Evolutionary conservation across 768 basidiomycete genomes (phyloP), one percentile per base, ranked within the genome.

Genomic region (Rhodotorula graminis): DNA sequence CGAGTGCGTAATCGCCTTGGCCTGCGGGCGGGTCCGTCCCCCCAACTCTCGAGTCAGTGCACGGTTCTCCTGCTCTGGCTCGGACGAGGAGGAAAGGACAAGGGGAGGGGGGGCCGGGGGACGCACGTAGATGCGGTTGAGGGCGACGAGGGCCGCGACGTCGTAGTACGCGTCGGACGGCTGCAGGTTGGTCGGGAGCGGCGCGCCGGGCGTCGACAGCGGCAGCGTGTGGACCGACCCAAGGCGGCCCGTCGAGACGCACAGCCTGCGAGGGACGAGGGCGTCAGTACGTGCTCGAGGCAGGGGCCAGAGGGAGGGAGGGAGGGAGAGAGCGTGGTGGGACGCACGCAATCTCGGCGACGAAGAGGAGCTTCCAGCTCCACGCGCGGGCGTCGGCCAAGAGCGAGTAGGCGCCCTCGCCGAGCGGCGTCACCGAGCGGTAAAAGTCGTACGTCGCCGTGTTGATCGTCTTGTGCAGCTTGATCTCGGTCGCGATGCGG

Each of bases 401-500:
- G 8, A 33, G 37, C 25, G 55, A 40, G 37, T 44, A 72, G 19
- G 71, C 71, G 23, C 62, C 70, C 1, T 67, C 66, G 12, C 62
- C 58, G 40, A 68, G 61, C 25, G 65, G 65, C 31, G 70, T 67
- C 19, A 71, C 70, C 8, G 65, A 63, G 27, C 66, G 57, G 52
- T 72, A 67, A 33, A 67, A 74, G n/a, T 65, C 66, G 62, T 61
- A 74, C 12, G 69, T 75, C 10, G 31, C 18, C n/a, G 57, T 33
- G 46, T 69, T 70, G 37, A 71, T 60, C 49, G 59, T 40, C 29
- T 69, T 69, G 67, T 71, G 56, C 9, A 72, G 62, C 58, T 68
- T 72, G 71, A 72, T 72, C 64, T 75, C 70, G 56, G 70, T 71
- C 50, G 70, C 67, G 33, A 69, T 70, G 19, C 70, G 61, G 3